Conservation (phyloP, 2,329 filamentous ascomycete genomes). For the Sporothrix phasma region DNA sequence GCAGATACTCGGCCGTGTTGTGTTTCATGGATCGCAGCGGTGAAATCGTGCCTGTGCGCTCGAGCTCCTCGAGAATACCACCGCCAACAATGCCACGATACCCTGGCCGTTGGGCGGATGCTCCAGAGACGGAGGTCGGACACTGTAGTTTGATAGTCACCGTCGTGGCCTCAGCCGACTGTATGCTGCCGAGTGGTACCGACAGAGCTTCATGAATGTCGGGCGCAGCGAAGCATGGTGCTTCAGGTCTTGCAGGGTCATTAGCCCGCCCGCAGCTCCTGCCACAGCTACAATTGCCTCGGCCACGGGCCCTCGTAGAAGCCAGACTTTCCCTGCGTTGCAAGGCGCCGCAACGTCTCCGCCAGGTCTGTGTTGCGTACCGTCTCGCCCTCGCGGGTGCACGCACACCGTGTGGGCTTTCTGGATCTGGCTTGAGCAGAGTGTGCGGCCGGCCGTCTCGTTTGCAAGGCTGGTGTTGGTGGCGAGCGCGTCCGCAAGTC, state of each 20-base stretch:
- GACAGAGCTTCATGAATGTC: slow-evolving; percentile 46
- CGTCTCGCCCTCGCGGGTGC: slow-evolving; percentile 72
- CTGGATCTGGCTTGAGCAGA: slow-evolving; percentile 69
- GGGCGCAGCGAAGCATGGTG: slow-evolving; percentile 46
- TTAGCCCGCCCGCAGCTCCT: slow-evolving; percentile 59
- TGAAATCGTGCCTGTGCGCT: slow-evolving; percentile 63
- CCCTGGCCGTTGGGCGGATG: slow-evolving; percentile 94
- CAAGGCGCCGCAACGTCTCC: slow-evolving; percentile 66
- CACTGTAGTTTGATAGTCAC: slow-evolving; percentile 55
- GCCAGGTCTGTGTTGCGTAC: slow-evolving; percentile 75
- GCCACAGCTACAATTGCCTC: slow-evolving; percentile 70
- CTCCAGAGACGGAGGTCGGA: slow-evolving; percentile 70
- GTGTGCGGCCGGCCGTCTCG: slow-evolving; percentile 43
- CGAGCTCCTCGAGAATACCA: slow-evolving; percentile 77
- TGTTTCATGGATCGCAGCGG: slow-evolving; percentile 59
- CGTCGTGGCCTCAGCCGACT: slow-evolving; percentile 56
- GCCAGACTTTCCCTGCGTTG: slow-evolving; percentile 68
- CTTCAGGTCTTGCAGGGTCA: slow-evolving; percentile 69
- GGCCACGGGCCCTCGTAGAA: slow-evolving; percentile 81
- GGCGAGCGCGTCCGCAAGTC: slow-evolving; percentile 44
- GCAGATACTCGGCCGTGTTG: slow-evolving; percentile 69
- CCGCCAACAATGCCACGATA: slow-evolving; percentile 82
- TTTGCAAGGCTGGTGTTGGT: slow-evolving; percentile 35
- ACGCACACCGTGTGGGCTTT: slow-evolving; percentile 50
- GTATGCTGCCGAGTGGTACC: slow-evolving; percentile 65